Evolutionary conservation across 345 rosid genomes (phyloP), one percentile per base, ranked within the genome.

Genomic region (Corchorus olitorius): DNA sequence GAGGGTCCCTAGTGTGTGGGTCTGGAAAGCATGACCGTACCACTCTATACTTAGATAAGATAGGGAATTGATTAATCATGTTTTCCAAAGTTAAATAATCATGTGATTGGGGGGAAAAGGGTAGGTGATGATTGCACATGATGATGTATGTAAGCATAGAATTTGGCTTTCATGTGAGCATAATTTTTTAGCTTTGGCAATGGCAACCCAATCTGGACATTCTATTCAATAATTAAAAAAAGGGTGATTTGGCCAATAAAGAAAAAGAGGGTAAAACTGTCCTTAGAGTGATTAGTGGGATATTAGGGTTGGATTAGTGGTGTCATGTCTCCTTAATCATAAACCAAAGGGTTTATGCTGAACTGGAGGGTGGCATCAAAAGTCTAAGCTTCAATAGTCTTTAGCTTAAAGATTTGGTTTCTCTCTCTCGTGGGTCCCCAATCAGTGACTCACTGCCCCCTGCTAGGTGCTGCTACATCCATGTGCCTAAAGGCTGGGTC

Each of bases 401-500:
- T 3, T 35, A 6, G 63, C 27, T 60, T 37, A 50, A 59, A 74
- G 83, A 60, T 80, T 63, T 76, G 76, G 72, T 53, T 4, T 58
- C n/a, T 9, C 48, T 52, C 33, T 52, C 33, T 52, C 33, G 81
- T 65, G 85, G 88, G 84, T 66, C 87, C 86, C 27, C 35, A 14
- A 45, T 78, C 81, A 74, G 66, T 46, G 69, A 41, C 53, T 67
- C 27, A 27, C 27, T 27, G 27, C 27, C 27, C 27, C 27, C 27
- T 27, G n/a, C n/a, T n/a, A n/a, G n/a, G n/a, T 78, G 41, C 80
- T 78, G 82, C 80, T 45, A 22, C 81, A 75, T 52, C 81, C 93
- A 89, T 87, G 91, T 87, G 93, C 91, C 76, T 33, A 80, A 89
- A 83, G 83, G 73, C 86, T 87, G 87, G 49, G 78, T 48, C 70